Conservation (phyloP, 495 filamentous ascomycete genomes). For the Trichoderma asperelloides region DNA sequence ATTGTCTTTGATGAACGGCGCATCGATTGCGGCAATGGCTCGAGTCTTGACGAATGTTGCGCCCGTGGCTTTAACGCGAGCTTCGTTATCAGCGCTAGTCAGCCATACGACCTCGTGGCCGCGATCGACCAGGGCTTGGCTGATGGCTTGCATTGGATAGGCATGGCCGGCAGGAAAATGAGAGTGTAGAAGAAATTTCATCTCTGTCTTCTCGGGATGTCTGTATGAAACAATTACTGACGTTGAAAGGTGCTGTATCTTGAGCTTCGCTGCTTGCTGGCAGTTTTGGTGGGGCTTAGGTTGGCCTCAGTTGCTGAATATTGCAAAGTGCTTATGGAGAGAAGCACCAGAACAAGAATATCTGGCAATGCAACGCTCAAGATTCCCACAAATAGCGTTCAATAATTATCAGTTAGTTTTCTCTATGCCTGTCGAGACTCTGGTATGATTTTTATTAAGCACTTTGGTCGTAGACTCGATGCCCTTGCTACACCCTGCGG, state of each 20-base stretch:
- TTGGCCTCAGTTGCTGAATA: not conserved
- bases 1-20: not conserved
- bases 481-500: not conserved
- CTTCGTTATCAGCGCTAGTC: not conserved
- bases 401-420: too few relatives aligned
- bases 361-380: too few relatives aligned
- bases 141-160: constrained; percentile 11
- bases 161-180: constrained; percentile 8
- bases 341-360: too few relatives aligned
- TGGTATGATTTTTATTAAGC: too few relatives aligned
- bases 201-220: not conserved
- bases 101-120: constrained; percentile 12
- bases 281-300: not conserved
- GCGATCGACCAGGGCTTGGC: constrained; percentile 4
- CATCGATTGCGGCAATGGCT: not conserved
- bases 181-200: constrained; percentile 13
- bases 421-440: too few relatives aligned
- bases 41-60: not conserved
- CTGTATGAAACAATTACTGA: not conserved
- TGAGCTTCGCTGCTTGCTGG: not conserved
- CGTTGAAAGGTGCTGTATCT: not conserved
- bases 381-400: too few relatives aligned
- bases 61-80: not conserved
- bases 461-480: not conserved
- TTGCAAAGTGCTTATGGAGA: too few relatives aligned